Conservation (phyloP, 345 rosid species). For the Psidium guajava region DNA sequence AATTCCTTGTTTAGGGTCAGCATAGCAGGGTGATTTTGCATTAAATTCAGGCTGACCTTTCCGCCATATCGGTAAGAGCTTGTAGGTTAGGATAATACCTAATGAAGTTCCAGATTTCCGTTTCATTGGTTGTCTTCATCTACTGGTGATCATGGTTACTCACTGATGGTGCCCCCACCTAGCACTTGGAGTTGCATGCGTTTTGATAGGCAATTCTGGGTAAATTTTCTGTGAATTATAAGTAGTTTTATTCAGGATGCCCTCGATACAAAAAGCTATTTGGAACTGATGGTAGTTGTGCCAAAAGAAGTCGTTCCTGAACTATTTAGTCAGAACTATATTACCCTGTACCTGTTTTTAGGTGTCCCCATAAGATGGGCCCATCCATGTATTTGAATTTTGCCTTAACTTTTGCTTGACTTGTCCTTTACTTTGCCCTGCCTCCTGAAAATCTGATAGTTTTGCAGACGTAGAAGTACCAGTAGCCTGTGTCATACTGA, state of each 20-base stretch:
- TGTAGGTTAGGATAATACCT: neutral
- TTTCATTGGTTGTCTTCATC: neutral
- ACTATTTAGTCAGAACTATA: neutral
- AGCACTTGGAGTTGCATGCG: neutral
- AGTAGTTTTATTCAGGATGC: neutral
- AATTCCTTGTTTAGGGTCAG: neutral
- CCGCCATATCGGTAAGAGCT: neutral
- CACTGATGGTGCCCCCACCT: neutral
- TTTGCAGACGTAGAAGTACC: slow-evolving; percentile 77
- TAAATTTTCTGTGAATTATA: neutral
- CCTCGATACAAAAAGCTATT: neutral
- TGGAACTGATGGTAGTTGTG: neutral
- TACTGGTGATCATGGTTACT: neutral
- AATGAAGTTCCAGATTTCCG: neutral
- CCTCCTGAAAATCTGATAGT: neutral
- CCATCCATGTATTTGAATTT: neutral
- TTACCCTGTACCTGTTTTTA: neutral
- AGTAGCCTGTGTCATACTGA: slow-evolving; percentile 64
- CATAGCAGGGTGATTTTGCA: neutral
- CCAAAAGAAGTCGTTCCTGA: neutral
- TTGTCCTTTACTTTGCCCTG: neutral
- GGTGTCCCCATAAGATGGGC: neutral
- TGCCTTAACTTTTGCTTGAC: neutral
- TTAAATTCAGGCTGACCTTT: neutral
- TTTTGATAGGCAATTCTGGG: neutral